Base-by-base conservation (phyloP, 805 yeast species). In the Yueomyces sp. region DNA sequence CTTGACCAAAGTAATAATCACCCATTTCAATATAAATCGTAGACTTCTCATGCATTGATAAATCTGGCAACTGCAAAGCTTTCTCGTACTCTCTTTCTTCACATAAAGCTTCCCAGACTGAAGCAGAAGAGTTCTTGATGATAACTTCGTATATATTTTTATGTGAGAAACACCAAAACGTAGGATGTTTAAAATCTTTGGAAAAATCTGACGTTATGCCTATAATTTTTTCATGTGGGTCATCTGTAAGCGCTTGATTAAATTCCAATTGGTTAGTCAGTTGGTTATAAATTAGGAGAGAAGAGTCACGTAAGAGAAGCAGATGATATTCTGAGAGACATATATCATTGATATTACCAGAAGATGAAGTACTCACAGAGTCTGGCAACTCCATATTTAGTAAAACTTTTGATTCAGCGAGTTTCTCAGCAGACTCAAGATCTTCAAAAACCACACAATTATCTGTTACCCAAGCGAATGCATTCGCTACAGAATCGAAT, bases 161-260 rank as follows among this genome's bases (percentile, higher is more conserved):
- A 9, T 65, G 60, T 0, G 92, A 76, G 52, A 67, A 85, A 3
- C 83, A 60, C 98, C 98, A 92, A 52, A 67, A 83, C 0, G 97
- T 62, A 7, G 54, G 52, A 4, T 49, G 49, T 4, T 28, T 84
- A 7, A 7, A 5, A 1, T 67, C 55, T 39, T 62, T 61, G 3
- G 59, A 46, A 42, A 62, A 60, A 52, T 83, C 94, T 2, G 69
- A 66, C 2, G 70, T 53, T 4, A 77, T 55, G 0, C 81, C 81
- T 5, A 68, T 44, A 40, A 72, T 55, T 29, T 57, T 52, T 40
- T 69, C 74, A 39, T 55, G 12, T 4, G 26, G 31, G 4, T 39
- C 34, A 7, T 43, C n/a, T 12, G 31, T 29, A 3, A 76, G 56
- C 1, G 65, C 55, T 37, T 69, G 69, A 36, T 67, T 64, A 42